Conservation (phyloP, 108 stramenopile genomes). For the Craspedostauros australis region DNA sequence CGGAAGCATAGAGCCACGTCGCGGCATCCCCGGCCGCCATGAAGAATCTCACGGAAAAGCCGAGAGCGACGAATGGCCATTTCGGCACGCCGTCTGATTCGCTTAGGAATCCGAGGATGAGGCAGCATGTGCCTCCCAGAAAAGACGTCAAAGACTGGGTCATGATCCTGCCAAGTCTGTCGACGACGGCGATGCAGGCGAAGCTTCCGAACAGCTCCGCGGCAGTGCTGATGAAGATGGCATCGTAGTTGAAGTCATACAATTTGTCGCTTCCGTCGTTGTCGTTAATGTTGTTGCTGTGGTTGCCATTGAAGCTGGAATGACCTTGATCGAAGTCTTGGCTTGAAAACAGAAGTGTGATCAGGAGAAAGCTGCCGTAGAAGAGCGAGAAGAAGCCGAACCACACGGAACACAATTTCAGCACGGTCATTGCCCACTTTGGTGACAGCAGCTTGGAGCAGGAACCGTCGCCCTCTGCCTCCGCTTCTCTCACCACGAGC, state of each 20-base stretch:
- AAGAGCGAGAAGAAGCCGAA: slow-evolving; percentile 4
- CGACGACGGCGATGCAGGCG: no score
- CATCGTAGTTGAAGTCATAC: slow-evolving; percentile 30
- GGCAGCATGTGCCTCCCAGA: slow-evolving; percentile 30
- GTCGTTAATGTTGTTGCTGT: slow-evolving; percentile 1
- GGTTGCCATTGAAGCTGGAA: no score
- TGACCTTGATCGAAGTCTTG: no score
- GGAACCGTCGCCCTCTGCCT: slow-evolving; percentile 6
- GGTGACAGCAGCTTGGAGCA: slow-evolving; percentile 29
- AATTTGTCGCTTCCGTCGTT: slow-evolving; percentile 3
- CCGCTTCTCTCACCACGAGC: slow-evolving; percentile 17
- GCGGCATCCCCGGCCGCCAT: slow-evolving; percentile 26
- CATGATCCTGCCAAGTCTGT: slow-evolving; percentile 32
- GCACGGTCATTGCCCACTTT: no score
- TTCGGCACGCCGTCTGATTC: neutral
- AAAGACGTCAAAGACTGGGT: slow-evolving; percentile 21
- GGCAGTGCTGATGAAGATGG: slow-evolving; percentile 28
- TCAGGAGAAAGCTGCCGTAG: slow-evolving; percentile 9
- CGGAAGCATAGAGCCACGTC: slow-evolving; percentile 63
- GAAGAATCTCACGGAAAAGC: slow-evolving; percentile 3
- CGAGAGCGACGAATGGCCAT: neutral
- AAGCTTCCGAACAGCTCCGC: slow-evolving; percentile 40
- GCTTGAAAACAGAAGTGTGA: slow-evolving; percentile 10
- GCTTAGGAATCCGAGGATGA: slow-evolving; percentile 16
- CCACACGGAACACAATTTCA: no score